phyloP scores from a whole-genome alignment of 2,329 filamentous ascomycete genomes.

The Blastomyces silverae region DNA sequence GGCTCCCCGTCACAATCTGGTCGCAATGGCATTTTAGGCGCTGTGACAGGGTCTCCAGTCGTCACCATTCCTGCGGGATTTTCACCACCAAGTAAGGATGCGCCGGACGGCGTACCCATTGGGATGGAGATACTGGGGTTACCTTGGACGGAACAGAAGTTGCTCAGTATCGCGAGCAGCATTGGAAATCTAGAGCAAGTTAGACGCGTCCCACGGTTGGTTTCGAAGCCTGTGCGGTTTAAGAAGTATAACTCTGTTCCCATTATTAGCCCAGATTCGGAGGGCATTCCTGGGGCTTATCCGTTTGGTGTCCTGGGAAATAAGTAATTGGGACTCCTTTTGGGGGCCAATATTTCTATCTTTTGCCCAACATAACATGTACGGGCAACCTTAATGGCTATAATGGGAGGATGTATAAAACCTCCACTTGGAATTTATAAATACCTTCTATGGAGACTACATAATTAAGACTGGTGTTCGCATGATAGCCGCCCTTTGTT shows the following conservation, averaged over 20 bases:
- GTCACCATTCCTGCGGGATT: conserved; percentile 37
- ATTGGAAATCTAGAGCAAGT: conserved; percentile 44
- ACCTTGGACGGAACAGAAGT: conserved; percentile 49
- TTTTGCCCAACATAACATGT: not conserved
- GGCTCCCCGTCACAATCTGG: conserved; percentile 53
- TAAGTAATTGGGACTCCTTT: not conserved
- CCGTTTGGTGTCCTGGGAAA: not conserved
- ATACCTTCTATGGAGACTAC: not conserved
- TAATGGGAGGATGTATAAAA: not conserved
- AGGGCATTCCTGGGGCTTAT: conserved; percentile 2
- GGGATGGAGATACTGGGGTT: conserved; percentile 58
- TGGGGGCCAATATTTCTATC: not conserved
- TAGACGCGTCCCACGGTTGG: conserved; percentile 40
- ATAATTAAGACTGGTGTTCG: not conserved
- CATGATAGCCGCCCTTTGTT: not conserved
- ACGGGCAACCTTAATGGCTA: not conserved
- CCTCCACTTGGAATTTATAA: not conserved
- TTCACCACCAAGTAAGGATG: conserved; percentile 25
- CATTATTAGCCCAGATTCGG: not conserved
- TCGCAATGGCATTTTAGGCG: conserved; percentile 53
- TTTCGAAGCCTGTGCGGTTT: not conserved
- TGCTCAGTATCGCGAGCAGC: conserved; percentile 50
- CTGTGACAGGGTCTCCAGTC: conserved; percentile 49
- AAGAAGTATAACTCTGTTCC: conserved; percentile 7
- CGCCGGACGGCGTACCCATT: conserved; percentile 54